Percentiles rank a stretch among this genome's conserved stretches.
Evolutionary conservation across 306 rosid species (phyloP).

Genomic region (Clitoria ternatea): DNA sequence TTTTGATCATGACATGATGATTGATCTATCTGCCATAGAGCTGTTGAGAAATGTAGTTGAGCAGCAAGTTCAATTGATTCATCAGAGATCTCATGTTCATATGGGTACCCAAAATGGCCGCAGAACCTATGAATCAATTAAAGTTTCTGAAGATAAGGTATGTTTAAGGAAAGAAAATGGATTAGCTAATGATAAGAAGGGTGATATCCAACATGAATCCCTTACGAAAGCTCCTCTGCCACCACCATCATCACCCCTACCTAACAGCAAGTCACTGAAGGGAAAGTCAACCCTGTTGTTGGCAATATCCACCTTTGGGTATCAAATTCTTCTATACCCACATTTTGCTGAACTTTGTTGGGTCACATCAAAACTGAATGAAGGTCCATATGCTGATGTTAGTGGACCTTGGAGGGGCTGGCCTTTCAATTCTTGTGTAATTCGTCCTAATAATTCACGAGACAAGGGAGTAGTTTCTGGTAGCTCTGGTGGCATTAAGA

Average conservation of each 20-base stretch:
- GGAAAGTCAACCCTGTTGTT: conserved; percentile 68
- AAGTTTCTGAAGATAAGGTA: conserved; percentile 24
- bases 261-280: conserved; percentile 48
- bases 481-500: conserved; percentile 43
- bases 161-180: conserved; percentile 31
- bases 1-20: conserved; percentile 53
- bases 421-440: conserved; percentile 94
- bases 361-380: conserved; percentile 89
- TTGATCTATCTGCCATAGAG: conserved; percentile 56
- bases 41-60: conserved; percentile 59
- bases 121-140: conserved; percentile 26
- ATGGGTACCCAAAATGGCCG: conserved; percentile 17
- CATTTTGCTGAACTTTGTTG: conserved; percentile 98
- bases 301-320: conserved; percentile 86
- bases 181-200: conserved; percentile 24
- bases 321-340: conserved; percentile 84
- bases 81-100: conserved; percentile 64
- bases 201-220: conserved; percentile 34
- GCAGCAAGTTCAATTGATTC: conserved; percentile 67
- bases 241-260: too few relatives aligned
- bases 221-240: conserved; percentile 40
- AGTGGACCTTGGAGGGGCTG: conserved; percentile 98
- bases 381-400: conserved; percentile 81
- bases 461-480: conserved; percentile 46
- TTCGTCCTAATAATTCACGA: conserved; percentile 50